Conservation (phyloP, 257 asterid genomes). For the Cruciata laevipes region DNA sequence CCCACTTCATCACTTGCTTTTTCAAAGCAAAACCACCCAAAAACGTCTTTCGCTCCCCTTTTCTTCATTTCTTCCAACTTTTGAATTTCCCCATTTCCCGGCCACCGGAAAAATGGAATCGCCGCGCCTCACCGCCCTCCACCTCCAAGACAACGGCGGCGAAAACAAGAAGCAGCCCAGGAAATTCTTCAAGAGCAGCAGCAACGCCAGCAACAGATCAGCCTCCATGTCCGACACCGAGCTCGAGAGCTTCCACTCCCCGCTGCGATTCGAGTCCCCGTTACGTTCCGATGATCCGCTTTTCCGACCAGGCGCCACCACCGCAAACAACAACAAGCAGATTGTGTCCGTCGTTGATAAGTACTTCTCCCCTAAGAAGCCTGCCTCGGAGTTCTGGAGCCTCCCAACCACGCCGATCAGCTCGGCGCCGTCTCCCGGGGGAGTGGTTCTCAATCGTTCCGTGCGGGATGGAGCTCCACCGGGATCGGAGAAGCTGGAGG, state of each 20-base stretch:
- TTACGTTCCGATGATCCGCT: constrained; percentile 55
- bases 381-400: constrained; percentile 28
- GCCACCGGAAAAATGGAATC: constrained; percentile 15
- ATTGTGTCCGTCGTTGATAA: constrained; percentile 36
- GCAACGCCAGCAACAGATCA: constrained; percentile 45
- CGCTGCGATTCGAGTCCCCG: constrained; percentile 66
- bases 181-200: constrained; percentile 10
- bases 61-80: not conserved
- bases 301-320: constrained; percentile 24
- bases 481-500: constrained; percentile 45
- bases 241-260: constrained; percentile 69
- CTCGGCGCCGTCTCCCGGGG: constrained; percentile 26
- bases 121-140: constrained; percentile 3
- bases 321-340: constrained; percentile 27
- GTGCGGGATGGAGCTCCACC: constrained; percentile 37
- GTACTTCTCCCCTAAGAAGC: constrained; percentile 42
- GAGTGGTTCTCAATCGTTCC: constrained; percentile 35
- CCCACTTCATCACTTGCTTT: constrained; percentile 13
- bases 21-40: constrained; percentile 11
- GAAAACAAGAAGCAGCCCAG: not conserved
- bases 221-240: constrained; percentile 83
- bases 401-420: constrained; percentile 25
- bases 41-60: not conserved
- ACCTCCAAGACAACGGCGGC: constrained; percentile 1
- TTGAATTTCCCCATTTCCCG: not conserved